Conservation (phyloP, 1,139 yeast species). For the Sugiyamaella novakii region DNA sequence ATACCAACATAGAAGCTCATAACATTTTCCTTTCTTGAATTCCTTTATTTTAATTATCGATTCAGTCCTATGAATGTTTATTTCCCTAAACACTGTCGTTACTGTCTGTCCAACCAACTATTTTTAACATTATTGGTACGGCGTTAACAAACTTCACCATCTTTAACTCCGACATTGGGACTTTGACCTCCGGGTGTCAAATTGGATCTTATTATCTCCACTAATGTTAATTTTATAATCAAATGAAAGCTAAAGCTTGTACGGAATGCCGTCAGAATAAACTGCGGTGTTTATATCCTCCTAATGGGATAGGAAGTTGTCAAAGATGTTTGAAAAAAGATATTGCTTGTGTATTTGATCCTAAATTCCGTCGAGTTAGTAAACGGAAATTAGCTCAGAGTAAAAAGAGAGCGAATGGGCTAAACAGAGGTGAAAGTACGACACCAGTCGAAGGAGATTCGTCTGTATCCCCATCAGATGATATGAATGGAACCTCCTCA, state of each 20-base stretch:
- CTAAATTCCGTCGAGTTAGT: constrained; percentile 16
- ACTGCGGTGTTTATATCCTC: constrained; percentile 19
- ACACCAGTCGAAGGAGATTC: neutral
- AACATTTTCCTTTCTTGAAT: too few relatives aligned
- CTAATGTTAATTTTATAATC: neutral
- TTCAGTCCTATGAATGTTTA: too few relatives aligned
- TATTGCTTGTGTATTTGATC: constrained; percentile 21
- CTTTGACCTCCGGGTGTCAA: too few relatives aligned
- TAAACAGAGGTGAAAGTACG: neutral
- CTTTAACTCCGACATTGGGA: too few relatives aligned
- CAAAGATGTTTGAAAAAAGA: constrained; percentile 17
- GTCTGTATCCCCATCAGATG: neutral
- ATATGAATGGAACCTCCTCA: neutral
- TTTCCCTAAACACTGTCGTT: too few relatives aligned
- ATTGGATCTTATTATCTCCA: too few relatives aligned
- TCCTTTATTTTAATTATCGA: too few relatives aligned
- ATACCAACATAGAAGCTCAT: too few relatives aligned
- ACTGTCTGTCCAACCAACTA: too few relatives aligned
- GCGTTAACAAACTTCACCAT: too few relatives aligned
- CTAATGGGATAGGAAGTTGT: constrained; percentile 18
- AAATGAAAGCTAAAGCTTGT: constrained; percentile 23
- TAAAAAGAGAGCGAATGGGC: neutral
- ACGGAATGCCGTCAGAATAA: constrained; percentile 23
- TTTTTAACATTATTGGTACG: too few relatives aligned
- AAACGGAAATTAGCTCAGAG: constrained; percentile 3